Evolutionary conservation across 1,284 basidiomycete species (phyloP).

Genomic region (Termitomyces sp.): DNA sequence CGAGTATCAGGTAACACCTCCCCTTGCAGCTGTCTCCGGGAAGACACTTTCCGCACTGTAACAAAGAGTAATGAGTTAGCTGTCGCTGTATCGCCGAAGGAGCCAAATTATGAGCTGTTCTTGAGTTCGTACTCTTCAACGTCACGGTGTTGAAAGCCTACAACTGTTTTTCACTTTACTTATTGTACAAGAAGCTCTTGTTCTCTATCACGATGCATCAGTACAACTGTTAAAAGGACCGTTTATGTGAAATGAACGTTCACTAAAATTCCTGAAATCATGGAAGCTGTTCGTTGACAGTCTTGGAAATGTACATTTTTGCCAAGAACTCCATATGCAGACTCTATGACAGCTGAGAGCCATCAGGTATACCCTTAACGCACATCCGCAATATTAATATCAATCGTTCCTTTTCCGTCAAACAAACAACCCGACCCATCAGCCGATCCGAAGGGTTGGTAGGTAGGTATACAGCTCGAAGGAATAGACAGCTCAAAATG

Average conservation of each 20-base stretch:
- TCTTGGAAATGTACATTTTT: conserved; percentile 41
- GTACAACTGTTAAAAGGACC: too few relatives aligned
- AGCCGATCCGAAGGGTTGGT: too few relatives aligned
- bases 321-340: conserved; percentile 37
- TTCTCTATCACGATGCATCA: conserved; percentile 24
- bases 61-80: conserved; percentile 47
- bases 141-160: neutral
- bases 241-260: too few relatives aligned
- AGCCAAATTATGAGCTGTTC: neutral
- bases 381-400: neutral
- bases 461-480: too few relatives aligned
- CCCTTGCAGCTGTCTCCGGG: too few relatives aligned
- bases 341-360: conserved; percentile 47
- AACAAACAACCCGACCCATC: too few relatives aligned
- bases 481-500: too few relatives aligned
- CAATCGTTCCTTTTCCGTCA: conserved; percentile 16
- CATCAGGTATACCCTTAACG: conserved; percentile 38
- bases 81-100: neutral
- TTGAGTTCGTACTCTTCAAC: neutral
- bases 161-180: conserved; percentile 21
- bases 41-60: conserved; percentile 46
- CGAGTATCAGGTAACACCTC: too few relatives aligned
- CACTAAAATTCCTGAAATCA: conserved; percentile 18
- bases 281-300: conserved; percentile 31
- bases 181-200: conserved; percentile 28